Conservation (phyloP, 106 monocot genomes). For the Phalaenopsis equestris region DNA sequence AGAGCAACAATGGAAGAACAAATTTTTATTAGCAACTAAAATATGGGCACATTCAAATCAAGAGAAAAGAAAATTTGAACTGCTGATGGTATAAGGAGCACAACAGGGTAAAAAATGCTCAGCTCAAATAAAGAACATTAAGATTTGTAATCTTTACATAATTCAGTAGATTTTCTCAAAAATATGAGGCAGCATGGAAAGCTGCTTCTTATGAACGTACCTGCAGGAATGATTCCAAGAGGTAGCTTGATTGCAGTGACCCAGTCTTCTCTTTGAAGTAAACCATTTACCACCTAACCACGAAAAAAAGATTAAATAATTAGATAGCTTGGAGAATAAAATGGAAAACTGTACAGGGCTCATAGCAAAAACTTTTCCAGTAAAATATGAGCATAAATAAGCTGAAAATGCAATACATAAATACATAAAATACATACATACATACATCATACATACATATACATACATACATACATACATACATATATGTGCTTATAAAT, state of each 20-base stretch:
- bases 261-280: constrained; percentile 93
- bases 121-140: neutral
- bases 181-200: neutral
- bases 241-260: constrained; percentile 67
- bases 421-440: too few relatives aligned
- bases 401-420: neutral
- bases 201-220: constrained; percentile 21
- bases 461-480: too few relatives aligned
- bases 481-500: too few relatives aligned
- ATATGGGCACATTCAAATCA: neutral
- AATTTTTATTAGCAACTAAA: neutral
- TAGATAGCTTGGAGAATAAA: neutral
- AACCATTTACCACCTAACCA: constrained; percentile 80
- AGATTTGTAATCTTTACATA: neutral
- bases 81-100: neutral
- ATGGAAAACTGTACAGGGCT: neutral
- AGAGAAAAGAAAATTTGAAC: neutral
- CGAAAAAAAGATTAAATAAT: constrained; percentile 6
- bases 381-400: neutral
- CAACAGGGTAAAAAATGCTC: neutral
- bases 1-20: neutral
- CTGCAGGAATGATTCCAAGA: constrained; percentile 95
- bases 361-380: neutral
- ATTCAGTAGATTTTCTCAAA: neutral
- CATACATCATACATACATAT: too few relatives aligned